Evolutionary conservation across 2,329 filamentous ascomycete genomes (phyloP).

Genomic region (Purpureocillium takamizusanense): DNA sequence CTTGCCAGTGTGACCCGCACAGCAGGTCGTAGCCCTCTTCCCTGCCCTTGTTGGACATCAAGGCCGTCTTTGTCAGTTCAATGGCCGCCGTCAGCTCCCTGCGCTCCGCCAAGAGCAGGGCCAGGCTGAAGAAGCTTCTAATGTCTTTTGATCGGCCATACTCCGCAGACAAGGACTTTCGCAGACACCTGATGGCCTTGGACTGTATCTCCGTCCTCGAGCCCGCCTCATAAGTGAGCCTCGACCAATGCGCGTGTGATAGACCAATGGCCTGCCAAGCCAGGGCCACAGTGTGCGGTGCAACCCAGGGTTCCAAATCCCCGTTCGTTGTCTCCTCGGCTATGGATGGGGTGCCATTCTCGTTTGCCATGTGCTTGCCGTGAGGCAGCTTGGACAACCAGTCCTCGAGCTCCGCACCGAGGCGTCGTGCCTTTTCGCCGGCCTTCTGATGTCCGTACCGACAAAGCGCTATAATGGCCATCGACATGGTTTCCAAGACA

Average conservation of each 20-base stretch:
- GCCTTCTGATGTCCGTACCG: constrained; percentile 68
- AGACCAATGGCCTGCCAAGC: constrained; percentile 81
- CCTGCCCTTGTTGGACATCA: constrained; percentile 49
- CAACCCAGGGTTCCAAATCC: constrained; percentile 35
- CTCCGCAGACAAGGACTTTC: constrained; percentile 61
- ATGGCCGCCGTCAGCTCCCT: constrained; percentile 74
- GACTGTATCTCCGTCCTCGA: constrained; percentile 64
- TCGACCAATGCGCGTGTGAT: constrained; percentile 79
- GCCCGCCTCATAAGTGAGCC: constrained; percentile 67
- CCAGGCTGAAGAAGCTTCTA: constrained; percentile 71
- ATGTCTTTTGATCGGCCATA: constrained; percentile 59
- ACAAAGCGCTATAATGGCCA: constrained; percentile 73
- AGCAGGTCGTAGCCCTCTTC: constrained; percentile 33
- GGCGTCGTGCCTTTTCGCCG: constrained; percentile 67
- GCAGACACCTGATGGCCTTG: constrained; percentile 68
- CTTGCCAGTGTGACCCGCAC: constrained; percentile 47
- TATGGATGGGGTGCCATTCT: constrained; percentile 17
- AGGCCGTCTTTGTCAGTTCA: constrained; percentile 67
- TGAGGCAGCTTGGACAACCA: constrained; percentile 58
- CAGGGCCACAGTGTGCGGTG: constrained; percentile 53
- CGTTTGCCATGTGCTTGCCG: constrained; percentile 16
- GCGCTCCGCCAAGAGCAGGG: constrained; percentile 79
- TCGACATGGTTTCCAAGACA: constrained; percentile 67
- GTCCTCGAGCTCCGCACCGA: constrained; percentile 63
- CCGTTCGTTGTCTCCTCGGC: constrained; percentile 18